Evolutionary conservation across 2,329 filamentous ascomycete genomes (phyloP), one percentile per base, ranked within the genome.

Genomic region (Triangularia setosa): DNA sequence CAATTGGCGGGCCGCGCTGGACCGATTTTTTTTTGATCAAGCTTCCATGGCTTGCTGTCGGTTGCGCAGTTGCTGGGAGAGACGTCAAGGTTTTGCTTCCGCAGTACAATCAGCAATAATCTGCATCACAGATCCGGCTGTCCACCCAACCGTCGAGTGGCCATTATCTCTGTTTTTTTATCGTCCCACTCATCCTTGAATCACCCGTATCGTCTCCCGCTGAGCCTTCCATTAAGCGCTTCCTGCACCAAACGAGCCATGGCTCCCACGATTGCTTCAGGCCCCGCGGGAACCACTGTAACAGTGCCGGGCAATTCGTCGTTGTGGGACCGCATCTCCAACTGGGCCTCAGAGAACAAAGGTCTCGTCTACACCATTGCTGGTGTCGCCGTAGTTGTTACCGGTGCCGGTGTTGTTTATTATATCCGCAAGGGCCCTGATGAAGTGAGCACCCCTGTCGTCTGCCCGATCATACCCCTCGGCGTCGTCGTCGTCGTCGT

Each of bases 291-390:
- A 58, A 76, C 75, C 65, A 76, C 79, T 64, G 74, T 86, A 61
- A 79, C 81, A 52, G 76, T 86, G 71, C 79, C 84, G 64, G 76
- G 81, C 69, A 84, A 89, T 67, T 86, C 89, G 65, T 90, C 91
- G 56, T 80, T 95, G 63, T 97, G 93, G 93, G 92, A 97, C 78
- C 90, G 93, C 73, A 82, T 97, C 79, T 90, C 93, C 70, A 89
- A 83, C 74, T 99, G 95, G 94, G 93, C 91, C 14, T 91, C 93
- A 2, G 94, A 98, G 77, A 93, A 99, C 81, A 98, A 97, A 82
- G 90, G 92, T 57, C 85, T 94, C 62, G 93, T 96, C 68, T 99
- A 97, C 79, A 97, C 95, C 70, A 92, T 98, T 79, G 95, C 94
- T 63, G 95, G 95, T 73, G 91, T 97, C 65, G 94, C 94, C 61